Evolutionary conservation across 257 asterid genomes (phyloP).

Genomic region (Ligustrum vulgare): DNA sequence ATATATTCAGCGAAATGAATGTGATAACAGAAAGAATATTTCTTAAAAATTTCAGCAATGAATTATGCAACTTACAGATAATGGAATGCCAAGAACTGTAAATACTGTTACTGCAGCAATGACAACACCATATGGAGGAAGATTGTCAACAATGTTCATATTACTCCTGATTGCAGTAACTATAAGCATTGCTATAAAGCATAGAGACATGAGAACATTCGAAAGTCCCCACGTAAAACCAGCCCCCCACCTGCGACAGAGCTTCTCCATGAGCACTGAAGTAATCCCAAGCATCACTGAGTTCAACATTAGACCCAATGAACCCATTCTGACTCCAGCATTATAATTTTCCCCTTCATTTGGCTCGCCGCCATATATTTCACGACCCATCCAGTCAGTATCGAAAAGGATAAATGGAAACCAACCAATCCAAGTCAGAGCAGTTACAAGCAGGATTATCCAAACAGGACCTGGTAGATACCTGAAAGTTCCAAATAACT

Average conservation of each 20-base stretch:
- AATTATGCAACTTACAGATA: slow-evolving; percentile 63
- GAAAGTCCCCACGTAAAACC: slow-evolving; percentile 92
- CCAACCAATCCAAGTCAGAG: slow-evolving; percentile 87
- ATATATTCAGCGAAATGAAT: neutral
- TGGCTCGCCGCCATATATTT: slow-evolving; percentile 84
- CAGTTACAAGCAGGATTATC: slow-evolving; percentile 74
- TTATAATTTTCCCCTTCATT: slow-evolving; percentile 65
- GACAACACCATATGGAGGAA: slow-evolving; percentile 67
- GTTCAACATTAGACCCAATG: slow-evolving; percentile 76
- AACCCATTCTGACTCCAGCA: slow-evolving; percentile 82
- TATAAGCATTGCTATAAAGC: slow-evolving; percentile 70
- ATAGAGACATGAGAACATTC: slow-evolving; percentile 60
- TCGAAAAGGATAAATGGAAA: slow-evolving; percentile 80
- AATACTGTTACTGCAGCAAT: slow-evolving; percentile 64
- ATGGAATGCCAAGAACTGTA: slow-evolving; percentile 80
- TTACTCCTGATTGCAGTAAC: slow-evolving; percentile 46
- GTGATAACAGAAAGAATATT: neutral
- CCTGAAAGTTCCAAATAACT: slow-evolving; percentile 68
- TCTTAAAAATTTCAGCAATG: slow-evolving; percentile 2
- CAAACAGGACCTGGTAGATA: slow-evolving; percentile 69
- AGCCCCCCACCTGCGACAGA: slow-evolving; percentile 84
- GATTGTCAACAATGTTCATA: slow-evolving; percentile 40
- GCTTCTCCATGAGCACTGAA: slow-evolving; percentile 82
- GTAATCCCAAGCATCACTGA: slow-evolving; percentile 87
- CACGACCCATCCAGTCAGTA: slow-evolving; percentile 97